A percentile compares a stretch with the other conserved stretches of the same genome.
Conservation (phyloP, 2,329 filamentous ascomycete species). For the Pyrenophora graminea region DNA sequence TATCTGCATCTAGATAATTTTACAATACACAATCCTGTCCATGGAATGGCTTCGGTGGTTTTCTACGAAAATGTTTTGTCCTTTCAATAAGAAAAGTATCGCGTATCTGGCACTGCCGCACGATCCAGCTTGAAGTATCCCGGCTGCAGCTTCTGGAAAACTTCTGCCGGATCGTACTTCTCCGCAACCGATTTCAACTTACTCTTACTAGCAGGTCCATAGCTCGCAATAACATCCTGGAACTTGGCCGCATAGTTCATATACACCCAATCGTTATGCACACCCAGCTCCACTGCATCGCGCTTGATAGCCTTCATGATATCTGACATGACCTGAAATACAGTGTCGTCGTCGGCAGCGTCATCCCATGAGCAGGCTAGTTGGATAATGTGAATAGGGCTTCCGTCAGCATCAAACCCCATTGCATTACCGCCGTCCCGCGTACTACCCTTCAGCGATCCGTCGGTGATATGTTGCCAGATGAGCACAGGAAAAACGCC, state of each 20-base stretch:
- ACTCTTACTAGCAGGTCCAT: slow-evolving; percentile 39
- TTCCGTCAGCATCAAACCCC: slow-evolving; percentile 18
- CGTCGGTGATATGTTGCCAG: slow-evolving; percentile 24
- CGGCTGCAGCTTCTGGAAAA: slow-evolving; percentile 50
- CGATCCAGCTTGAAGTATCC: slow-evolving; percentile 43
- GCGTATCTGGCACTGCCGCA: no score
- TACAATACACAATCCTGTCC: no score
- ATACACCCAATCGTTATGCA: slow-evolving; percentile 40
- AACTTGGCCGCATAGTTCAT: slow-evolving; percentile 55
- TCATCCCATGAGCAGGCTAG: slow-evolving; percentile 24
- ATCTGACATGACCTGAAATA: slow-evolving; percentile 16
- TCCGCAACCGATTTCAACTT: slow-evolving; percentile 41
- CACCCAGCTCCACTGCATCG: slow-evolving; percentile 6
- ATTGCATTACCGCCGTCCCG: slow-evolving; percentile 25
- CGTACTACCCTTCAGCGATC: slow-evolving; percentile 26
- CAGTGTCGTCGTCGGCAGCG: slow-evolving; percentile 18
- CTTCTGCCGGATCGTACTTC: slow-evolving; percentile 48
- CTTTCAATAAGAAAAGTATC: no score
- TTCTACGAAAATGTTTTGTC: no score
- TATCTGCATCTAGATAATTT: no score
- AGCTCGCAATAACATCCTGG: slow-evolving; percentile 50
- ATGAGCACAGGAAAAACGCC: slow-evolving; percentile 13
- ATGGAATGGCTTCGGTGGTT: no score
- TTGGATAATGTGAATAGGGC: slow-evolving; percentile 25
- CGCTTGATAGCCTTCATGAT: slow-evolving; percentile 16